Conservation (phyloP, 305 asterid species). For the Fraxinus paxiana region DNA sequence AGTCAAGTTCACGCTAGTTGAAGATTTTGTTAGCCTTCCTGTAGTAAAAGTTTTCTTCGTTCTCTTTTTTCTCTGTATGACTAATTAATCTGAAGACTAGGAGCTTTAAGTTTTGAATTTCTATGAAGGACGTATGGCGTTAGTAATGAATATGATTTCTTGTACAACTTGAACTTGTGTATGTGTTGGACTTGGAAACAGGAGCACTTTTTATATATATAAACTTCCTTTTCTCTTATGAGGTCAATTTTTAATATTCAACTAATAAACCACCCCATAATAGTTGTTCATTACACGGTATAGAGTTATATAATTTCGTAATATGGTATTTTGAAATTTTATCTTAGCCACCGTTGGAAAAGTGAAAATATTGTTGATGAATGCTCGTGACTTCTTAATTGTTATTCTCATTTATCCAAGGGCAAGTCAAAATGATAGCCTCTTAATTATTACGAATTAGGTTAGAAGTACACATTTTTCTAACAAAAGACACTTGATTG, state of each 20-base stretch:
- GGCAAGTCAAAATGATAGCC: slow-evolving; percentile 1
- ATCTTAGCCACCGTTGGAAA: neutral
- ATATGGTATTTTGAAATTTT: neutral
- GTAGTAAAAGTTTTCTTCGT: neutral
- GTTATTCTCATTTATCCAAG: neutral
- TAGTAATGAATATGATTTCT: neutral
- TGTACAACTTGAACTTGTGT: neutral
- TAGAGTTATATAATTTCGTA: neutral
- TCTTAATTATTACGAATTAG: neutral
- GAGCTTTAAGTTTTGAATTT: neutral
- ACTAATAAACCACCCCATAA: neutral
- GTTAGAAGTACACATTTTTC: neutral
- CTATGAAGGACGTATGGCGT: neutral
- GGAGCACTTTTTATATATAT: neutral
- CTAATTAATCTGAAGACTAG: neutral
- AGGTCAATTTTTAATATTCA: neutral
- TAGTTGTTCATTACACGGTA: neutral
- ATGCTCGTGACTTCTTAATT: neutral
- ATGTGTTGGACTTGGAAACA: neutral
- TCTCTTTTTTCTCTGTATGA: neutral
- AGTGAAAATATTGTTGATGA: neutral
- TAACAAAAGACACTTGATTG: neutral
- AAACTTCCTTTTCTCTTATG: neutral
- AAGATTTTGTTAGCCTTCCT: neutral
- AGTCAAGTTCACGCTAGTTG: neutral